These are phyloP conservation scores for Dactylorhiza incarnata DNA, from an alignment of 106 monocot species.

Conservation along the genomic window DNA sequence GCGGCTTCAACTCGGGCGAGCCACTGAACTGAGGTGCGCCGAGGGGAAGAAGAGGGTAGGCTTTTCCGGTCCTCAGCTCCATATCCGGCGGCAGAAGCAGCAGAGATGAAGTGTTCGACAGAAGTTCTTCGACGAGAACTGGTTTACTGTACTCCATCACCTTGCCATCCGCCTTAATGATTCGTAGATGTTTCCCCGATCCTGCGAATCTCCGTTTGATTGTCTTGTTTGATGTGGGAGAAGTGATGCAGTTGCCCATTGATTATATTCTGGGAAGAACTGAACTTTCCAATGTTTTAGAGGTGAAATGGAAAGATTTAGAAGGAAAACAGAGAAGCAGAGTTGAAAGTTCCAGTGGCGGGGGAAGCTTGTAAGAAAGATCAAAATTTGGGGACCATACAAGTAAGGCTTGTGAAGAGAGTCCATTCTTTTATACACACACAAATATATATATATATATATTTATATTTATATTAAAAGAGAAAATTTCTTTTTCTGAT, in stretches of 20 bases:
- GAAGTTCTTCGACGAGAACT: background rate
- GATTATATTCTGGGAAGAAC: background rate
- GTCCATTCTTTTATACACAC: background rate
- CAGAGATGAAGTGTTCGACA: background rate
- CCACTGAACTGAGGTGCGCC: background rate
- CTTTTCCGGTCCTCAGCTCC: background rate
- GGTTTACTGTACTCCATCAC: background rate
- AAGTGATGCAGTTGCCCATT: conserved; percentile 4
- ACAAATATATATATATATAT: too few species aligned
- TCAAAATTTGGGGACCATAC: background rate
- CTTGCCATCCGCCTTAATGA: background rate
- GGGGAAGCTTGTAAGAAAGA: background rate
- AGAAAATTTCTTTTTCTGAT: too few species aligned
- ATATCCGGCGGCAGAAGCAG: background rate
- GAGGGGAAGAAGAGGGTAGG: background rate
- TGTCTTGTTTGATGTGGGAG: background rate
- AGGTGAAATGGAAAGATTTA: too few species aligned
- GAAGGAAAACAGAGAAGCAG: background rate
- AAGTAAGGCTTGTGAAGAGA: background rate
- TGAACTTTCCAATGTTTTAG: background rate
- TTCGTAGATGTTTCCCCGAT: background rate
- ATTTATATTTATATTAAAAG: too few species aligned
- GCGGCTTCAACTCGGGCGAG: background rate
- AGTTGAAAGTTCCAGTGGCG: background rate
- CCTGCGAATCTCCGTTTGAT: background rate